A percentile compares a stretch with the other conserved stretches of the same genome.
These are phyloP conservation scores for Craspedostauros australis DNA, from an alignment of 108 stramenopile genomes.

Conservation along the genomic window DNA sequence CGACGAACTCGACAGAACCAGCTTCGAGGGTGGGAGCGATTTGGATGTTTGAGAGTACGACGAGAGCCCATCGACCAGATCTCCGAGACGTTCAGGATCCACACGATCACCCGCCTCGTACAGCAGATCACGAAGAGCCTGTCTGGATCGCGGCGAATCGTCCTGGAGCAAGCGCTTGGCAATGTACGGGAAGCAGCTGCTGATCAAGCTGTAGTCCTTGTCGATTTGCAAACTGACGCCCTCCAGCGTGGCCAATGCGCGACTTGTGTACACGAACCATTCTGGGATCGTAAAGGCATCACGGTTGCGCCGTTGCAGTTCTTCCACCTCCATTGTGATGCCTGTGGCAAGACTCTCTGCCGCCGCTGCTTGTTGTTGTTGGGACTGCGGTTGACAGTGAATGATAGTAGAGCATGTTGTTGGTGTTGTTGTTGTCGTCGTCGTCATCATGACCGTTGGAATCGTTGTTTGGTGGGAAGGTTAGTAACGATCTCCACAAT, in stretches of 20 bases:
- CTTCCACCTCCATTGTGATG: constrained; percentile 48
- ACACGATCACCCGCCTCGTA: constrained; percentile 34
- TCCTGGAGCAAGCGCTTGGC: constrained; percentile 51
- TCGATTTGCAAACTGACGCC: constrained; percentile 58
- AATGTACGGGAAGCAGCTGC: constrained; percentile 60
- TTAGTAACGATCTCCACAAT: no score
- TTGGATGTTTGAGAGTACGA: constrained; percentile 41
- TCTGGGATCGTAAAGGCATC: constrained; percentile 54
- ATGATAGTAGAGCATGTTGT: no score
- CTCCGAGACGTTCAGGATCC: constrained; percentile 27
- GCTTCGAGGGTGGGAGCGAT: not conserved
- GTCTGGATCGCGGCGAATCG: constrained; percentile 45
- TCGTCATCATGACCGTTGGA: no score
- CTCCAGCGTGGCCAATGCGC: constrained; percentile 70
- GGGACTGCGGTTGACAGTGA: no score
- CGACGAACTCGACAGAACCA: no score
- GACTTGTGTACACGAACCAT: constrained; percentile 55
- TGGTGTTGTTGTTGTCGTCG: no score
- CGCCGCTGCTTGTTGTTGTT: no score
- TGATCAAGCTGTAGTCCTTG: constrained; percentile 43
- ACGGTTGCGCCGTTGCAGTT: constrained; percentile 42
- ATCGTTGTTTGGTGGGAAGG: no score
- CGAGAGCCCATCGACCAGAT: constrained; percentile 51
- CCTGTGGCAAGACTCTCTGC: constrained; percentile 32
- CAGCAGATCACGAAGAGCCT: constrained; percentile 45